phyloP scores from a whole-genome alignment of 768 basidiomycete species.

The Pleurotus tuber-regium region DNA sequence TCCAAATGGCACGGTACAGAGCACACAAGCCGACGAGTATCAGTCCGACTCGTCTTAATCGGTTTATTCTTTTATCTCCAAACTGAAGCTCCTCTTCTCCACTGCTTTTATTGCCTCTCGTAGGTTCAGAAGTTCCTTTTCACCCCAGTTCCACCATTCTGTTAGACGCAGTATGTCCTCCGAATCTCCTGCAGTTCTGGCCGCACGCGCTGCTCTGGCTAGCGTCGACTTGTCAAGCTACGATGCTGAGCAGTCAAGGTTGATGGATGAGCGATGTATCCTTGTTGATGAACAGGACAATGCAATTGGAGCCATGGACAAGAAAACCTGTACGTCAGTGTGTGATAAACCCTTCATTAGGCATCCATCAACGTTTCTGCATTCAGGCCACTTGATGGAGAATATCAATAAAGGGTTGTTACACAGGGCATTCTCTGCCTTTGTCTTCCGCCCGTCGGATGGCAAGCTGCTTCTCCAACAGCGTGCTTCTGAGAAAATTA shows the following conservation, averaged over 20 bases:
- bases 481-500: constrained; percentile 97
- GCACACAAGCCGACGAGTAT: neutral
- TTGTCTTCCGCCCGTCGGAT: constrained; percentile 92
- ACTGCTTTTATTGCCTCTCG: neutral
- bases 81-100: constrained; percentile 3
- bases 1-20: neutral
- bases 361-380: neutral
- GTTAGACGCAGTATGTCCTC: constrained; percentile 33
- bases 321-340: constrained; percentile 86
- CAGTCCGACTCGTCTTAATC: neutral
- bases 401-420: constrained; percentile 93
- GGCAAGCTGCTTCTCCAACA: constrained; percentile 93
- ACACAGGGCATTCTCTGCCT: constrained; percentile 97
- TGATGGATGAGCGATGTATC: constrained; percentile 97
- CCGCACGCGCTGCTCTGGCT: constrained; percentile 63
- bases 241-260: constrained; percentile 87
- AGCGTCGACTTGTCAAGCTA: constrained; percentile 79
- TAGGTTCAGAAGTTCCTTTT: neutral
- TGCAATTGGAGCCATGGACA: constrained; percentile 83
- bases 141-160: constrained; percentile 3
- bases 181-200: constrained; percentile 55
- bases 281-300: constrained; percentile 87
- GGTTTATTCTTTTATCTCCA: constrained; percentile 4
- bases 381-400: constrained; percentile 91
- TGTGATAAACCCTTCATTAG: neutral